Percentiles rank a stretch among this genome's conserved stretches.
These are phyloP conservation scores for Fusarium humuli DNA, from an alignment of 2,329 filamentous ascomycete species.

Conservation along the genomic window DNA sequence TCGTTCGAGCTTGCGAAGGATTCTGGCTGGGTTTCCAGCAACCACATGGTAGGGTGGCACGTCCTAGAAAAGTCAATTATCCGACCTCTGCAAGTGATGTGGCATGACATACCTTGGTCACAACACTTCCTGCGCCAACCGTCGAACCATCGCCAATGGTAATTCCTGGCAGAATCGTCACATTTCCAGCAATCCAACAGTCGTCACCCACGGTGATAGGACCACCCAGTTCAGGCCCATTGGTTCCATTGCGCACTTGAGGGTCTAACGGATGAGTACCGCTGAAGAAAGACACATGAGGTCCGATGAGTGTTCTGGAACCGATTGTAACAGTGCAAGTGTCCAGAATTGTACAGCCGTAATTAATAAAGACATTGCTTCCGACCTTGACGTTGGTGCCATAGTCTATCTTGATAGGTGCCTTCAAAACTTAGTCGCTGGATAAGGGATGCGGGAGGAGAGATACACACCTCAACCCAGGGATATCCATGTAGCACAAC, in stretches of 20 bases:
- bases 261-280: conserved; percentile 84
- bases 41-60: conserved; percentile 48
- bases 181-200: conserved; percentile 82
- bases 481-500: conserved; percentile 71
- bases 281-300: conserved; percentile 80
- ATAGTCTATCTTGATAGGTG: conserved; percentile 79
- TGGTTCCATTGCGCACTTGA: conserved; percentile 75
- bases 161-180: conserved; percentile 78
- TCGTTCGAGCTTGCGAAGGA: conserved; percentile 35
- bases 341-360: conserved; percentile 80
- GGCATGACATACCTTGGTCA: conserved; percentile 71
- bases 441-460: not conserved
- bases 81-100: accelerated
- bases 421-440: not conserved
- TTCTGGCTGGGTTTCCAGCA: conserved; percentile 44
- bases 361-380: conserved; percentile 78
- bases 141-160: conserved; percentile 80
- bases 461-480: conserved; percentile 67
- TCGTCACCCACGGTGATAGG: conserved; percentile 83
- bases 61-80: conserved; percentile 42
- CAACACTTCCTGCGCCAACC: conserved; percentile 84
- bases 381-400: conserved; percentile 77
- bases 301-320: conserved; percentile 80
- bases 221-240: conserved; percentile 79
- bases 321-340: conserved; percentile 81